These are phyloP conservation scores for Mortierella sp. DNA, from an alignment of 371 early-diverging fungal genomes.

Conservation along the genomic window DNA sequence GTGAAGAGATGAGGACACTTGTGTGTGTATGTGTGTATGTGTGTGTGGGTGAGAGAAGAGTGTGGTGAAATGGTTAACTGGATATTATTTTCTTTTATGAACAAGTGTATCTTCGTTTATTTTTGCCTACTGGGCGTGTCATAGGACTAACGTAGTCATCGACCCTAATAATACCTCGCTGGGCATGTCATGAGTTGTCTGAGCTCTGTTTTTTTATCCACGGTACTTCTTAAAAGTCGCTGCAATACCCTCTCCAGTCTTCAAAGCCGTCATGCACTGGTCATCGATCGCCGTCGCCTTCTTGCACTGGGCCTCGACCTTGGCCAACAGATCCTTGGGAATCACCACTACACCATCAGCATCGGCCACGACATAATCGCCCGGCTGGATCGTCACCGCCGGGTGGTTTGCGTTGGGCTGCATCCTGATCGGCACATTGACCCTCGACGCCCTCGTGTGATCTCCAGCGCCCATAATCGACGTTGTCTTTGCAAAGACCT, in stretches of 20 bases:
- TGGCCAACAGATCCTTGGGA: slow-evolving; percentile 65
- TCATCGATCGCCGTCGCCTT: slow-evolving; percentile 73
- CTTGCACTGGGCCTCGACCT: slow-evolving; percentile 69
- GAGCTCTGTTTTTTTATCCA: no score
- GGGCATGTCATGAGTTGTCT: no score
- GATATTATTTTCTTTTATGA: no score
- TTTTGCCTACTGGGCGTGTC: no score
- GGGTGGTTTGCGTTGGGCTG: slow-evolving; percentile 62
- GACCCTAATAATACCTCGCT: no score
- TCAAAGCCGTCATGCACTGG: slow-evolving; percentile 78
- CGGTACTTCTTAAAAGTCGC: slow-evolving; percentile 81
- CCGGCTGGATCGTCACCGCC: slow-evolving; percentile 68
- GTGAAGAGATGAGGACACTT: no score
- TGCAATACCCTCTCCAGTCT: slow-evolving; percentile 69
- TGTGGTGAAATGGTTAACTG: no score
- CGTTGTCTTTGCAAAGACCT: slow-evolving; percentile 76
- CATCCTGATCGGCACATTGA: slow-evolving; percentile 75
- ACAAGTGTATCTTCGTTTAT: no score
- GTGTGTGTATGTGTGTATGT: no score
- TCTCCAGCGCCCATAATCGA: slow-evolving; percentile 79
- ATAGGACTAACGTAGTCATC: no score
- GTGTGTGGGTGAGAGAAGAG: no score
- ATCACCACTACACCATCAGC: slow-evolving; percentile 83
- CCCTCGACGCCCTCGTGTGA: slow-evolving; percentile 72
- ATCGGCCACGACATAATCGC: slow-evolving; percentile 87